phyloP scores from a whole-genome alignment of 1,139 yeast genomes.

The Saccharomycopsis hybrid region DNA sequence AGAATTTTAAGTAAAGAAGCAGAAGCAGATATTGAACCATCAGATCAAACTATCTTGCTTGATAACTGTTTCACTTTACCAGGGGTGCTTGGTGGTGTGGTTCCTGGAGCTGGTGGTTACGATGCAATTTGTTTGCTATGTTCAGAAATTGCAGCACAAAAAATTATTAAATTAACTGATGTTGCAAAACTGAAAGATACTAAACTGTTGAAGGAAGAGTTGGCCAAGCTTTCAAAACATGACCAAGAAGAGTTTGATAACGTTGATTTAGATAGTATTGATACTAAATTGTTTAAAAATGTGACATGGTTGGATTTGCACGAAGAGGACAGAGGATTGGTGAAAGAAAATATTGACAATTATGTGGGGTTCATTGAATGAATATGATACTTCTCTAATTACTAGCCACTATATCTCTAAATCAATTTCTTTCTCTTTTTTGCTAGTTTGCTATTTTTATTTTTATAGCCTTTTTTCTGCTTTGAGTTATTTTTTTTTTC shows the following conservation, averaged over 20 bases:
- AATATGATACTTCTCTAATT: no score
- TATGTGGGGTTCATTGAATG: no score
- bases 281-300: conserved; percentile 30
- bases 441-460: no score
- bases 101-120: conserved; percentile 98
- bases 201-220: neutral
- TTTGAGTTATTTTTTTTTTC: no score
- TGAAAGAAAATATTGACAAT: conserved; percentile 26
- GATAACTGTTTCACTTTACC: conserved; percentile 48
- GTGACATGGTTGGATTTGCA: conserved; percentile 61
- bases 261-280: conserved; percentile 19
- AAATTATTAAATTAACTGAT: conserved; percentile 35
- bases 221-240: neutral
- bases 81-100: conserved; percentile 91
- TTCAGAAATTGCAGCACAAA: conserved; percentile 38
- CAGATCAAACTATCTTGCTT: conserved; percentile 63
- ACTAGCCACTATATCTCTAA: no score
- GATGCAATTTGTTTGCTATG: conserved; percentile 83
- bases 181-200: no score
- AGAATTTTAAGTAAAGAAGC: conserved; percentile 55
- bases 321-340: conserved; percentile 53
- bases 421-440: no score
- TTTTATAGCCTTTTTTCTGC: no score
- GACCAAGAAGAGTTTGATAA: conserved; percentile 14
- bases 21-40: conserved; percentile 87